phyloP scores from a whole-genome alignment of 2,329 filamentous ascomycete genomes.

The Hortaea sp. region DNA sequence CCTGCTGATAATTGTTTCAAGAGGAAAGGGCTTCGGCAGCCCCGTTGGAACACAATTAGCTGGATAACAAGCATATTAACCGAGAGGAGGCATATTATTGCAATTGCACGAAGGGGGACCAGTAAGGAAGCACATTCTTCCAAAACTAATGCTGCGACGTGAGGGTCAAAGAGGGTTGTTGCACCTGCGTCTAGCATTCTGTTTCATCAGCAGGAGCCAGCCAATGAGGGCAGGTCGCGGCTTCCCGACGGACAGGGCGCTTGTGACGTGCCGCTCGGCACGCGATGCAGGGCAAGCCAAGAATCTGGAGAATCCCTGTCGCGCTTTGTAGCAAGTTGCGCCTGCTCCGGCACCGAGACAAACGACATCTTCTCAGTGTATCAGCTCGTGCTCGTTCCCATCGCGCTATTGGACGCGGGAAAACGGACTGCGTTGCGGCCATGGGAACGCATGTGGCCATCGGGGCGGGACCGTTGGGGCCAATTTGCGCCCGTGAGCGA shows the following conservation, averaged over 20 bases:
- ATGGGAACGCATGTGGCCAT: background rate
- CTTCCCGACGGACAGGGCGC: background rate
- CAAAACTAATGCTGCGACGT: background rate
- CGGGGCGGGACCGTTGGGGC: background rate
- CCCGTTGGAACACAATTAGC: too few species aligned
- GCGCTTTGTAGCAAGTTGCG: background rate
- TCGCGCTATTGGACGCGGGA: background rate
- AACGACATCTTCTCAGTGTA: background rate
- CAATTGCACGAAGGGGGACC: too few species aligned
- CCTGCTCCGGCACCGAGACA: background rate
- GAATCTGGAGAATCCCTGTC: background rate
- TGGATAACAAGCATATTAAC: too few species aligned
- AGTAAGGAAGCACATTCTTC: background rate
- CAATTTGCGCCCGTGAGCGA: background rate
- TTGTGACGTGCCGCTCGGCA: background rate
- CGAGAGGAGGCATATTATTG: too few species aligned
- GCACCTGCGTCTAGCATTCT: background rate
- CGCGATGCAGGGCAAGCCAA: background rate
- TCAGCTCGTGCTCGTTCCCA: background rate
- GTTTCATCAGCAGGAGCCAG: background rate
- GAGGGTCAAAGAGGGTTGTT: background rate
- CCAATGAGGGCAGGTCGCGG: background rate
- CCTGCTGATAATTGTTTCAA: too few species aligned
- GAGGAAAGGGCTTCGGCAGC: too few species aligned
- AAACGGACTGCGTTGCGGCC: background rate